Evolutionary conservation across 2,329 filamentous ascomycete genomes (phyloP).

Genomic region (Diaporthe helianthi): DNA sequence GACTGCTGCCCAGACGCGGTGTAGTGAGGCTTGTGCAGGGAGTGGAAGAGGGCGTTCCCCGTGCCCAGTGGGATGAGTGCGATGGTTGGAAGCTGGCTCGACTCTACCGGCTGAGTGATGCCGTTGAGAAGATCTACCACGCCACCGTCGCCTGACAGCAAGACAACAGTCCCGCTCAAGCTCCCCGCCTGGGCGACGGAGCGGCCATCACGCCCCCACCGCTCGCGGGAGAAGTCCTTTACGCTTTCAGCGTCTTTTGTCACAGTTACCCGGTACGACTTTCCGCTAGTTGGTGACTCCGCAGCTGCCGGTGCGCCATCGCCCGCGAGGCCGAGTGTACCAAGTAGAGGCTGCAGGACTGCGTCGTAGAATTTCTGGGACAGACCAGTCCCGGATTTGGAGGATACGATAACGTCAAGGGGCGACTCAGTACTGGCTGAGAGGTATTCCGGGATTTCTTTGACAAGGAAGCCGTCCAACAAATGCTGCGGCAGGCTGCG

Average conservation of each 20-base stretch:
- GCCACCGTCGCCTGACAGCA: constrained; percentile 89
- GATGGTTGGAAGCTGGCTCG: constrained; percentile 50
- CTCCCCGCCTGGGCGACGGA: constrained; percentile 45
- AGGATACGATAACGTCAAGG: constrained; percentile 73
- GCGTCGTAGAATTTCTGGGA: constrained; percentile 62
- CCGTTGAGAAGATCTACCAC: constrained; percentile 83
- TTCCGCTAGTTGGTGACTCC: not conserved
- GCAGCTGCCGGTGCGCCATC: constrained; percentile 31
- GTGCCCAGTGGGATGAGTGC: constrained; percentile 68
- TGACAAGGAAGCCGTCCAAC: constrained; percentile 47
- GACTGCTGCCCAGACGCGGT: constrained; percentile 38
- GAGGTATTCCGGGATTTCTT: constrained; percentile 46
- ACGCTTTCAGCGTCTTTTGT: constrained; percentile 72
- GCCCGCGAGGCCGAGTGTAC: constrained; percentile 48
- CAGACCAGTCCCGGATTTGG: constrained; percentile 66
- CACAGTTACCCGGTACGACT: constrained; percentile 58
- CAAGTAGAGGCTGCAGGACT: constrained; percentile 64
- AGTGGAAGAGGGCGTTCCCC: constrained; percentile 70
- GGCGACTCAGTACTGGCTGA: constrained; percentile 38
- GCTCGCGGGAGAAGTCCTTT: constrained; percentile 61
- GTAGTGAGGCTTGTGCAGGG: constrained; percentile 65
- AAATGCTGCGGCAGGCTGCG: constrained; percentile 47
- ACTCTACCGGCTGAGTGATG: constrained; percentile 41
- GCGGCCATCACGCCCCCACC: constrained; percentile 51
- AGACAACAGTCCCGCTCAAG: constrained; percentile 64